Evolutionary conservation across 2,329 filamentous ascomycete genomes (phyloP).

Genomic region (Pseudocercospora ulei): DNA sequence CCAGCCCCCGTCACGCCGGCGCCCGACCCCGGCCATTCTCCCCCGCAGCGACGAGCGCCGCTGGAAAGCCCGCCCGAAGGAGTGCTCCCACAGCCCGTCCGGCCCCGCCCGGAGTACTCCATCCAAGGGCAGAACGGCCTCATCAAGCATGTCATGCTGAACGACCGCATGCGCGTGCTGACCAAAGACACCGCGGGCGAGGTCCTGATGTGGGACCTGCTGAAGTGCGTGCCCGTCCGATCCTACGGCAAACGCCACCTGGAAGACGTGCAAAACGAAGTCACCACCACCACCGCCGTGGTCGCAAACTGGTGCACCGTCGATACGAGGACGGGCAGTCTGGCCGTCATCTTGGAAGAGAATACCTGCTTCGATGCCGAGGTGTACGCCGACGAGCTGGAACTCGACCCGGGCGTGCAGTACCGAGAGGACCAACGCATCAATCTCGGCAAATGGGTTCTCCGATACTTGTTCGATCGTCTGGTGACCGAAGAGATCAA

Average conservation of each 20-base stretch:
- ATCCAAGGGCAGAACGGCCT: slow-evolving; percentile 93
- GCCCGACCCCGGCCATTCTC: slow-evolving; percentile 12
- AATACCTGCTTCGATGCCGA: slow-evolving; percentile 97
- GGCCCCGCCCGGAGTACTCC: slow-evolving; percentile 41
- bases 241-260: slow-evolving; percentile 92
- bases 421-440: slow-evolving; percentile 93
- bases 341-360: slow-evolving; percentile 83
- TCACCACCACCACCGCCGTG: slow-evolving; percentile 73
- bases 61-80: slow-evolving; percentile 20
- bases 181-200: slow-evolving; percentile 93
- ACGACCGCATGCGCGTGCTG: slow-evolving; percentile 77
- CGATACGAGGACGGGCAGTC: slow-evolving; percentile 80
- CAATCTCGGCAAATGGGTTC: slow-evolving; percentile 91
- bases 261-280: slow-evolving; percentile 76
- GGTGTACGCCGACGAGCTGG: slow-evolving; percentile 85
- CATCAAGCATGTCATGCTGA: slow-evolving; percentile 84
- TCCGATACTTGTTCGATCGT: slow-evolving; percentile 82
- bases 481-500: slow-evolving; percentile 84
- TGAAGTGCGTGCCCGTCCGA: slow-evolving; percentile 75
- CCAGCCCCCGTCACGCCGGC: slow-evolving; percentile 46
- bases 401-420: slow-evolving; percentile 61
- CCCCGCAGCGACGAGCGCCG: slow-evolving; percentile 52
- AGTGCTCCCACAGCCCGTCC: slow-evolving; percentile 34
- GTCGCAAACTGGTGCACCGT: slow-evolving; percentile 95
- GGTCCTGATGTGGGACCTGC: slow-evolving; percentile 86